Base-by-base conservation (phyloP, 1,139 yeast genomes). In the Debaryomyces psychrophilus region DNA sequence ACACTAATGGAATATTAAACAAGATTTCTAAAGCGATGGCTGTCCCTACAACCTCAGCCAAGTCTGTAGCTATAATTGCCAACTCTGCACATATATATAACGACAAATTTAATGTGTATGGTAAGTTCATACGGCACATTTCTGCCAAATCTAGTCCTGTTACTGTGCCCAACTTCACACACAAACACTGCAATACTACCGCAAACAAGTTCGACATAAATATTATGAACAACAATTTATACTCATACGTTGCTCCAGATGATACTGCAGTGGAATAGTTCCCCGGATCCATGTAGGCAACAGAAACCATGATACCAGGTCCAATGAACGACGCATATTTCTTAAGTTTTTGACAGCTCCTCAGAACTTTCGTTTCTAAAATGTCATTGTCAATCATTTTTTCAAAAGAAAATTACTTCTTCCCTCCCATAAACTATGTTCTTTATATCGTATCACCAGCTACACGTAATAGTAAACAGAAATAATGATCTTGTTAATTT, bases 251-350 rank as follows among this genome's bases (percentile, higher is more conserved):
- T 28, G 92, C 87, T 7, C 93, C 93, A 0, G 90, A 85, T 14
- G 87, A 83, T 2, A 87, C 92, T 1, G 92, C 87, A 0, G 92
- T 85, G 42, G 88, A 82, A 61, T 85, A 87, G 60, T 87, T 87
- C 1, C 95, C 95, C 0, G 93, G 93, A 59, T 87, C 93, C 80
- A 87, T 83, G 59, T 86, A 87, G 1, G 90, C 85, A 33, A 87
- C 90, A 12, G 88, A 79, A 3, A 87, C 87, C 76, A 86, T 77
- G 27, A 87, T 68, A 0, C 95, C 95, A 0, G 95, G 95, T 0
- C 95, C 93, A n/a, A 87, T 70, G 57, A 86, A 87, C 43, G 77
- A 71, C 8, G 76, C 64, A 57, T 84, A 82, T 58, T 85, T 84
- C 48, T 55, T 62, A 23, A 67, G 45, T 17, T 53, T 50, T 47